Base-by-base conservation (phyloP, 2,329 filamentous ascomycete species). In the Graphilbum fragrans region DNA sequence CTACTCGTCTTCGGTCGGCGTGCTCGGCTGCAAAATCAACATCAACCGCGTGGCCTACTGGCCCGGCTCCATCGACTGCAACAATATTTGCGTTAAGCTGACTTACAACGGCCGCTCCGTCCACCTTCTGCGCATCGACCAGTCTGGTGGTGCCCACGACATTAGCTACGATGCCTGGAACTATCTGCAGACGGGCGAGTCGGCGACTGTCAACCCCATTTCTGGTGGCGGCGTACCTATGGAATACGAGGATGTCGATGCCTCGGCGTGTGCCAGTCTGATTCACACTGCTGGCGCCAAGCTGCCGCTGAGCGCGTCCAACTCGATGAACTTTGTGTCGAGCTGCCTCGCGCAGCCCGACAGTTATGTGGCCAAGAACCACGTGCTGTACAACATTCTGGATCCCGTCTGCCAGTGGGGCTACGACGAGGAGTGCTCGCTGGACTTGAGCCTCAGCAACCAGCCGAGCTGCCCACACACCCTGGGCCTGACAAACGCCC, bases 11-110 rank as follows among this genome's bases (percentile, higher is more conserved):
- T 74, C 70, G 4, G 57, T 75, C 45, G 74, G 74, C 37, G 73
- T 76, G 4, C 58, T 74, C 7, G 74, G 74, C 39, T 77, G 74
- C 66, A 71, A 74, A 57, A 65, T 78, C 56, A 57, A 77, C 59
- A 74, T 66, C 46, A 69, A 77, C 62, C 71, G 72, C 34, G 65
- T 77, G 32, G 74, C 74, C 46, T 78, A 78, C 65, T 78, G 71
- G 70, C 74, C 74, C 7, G 53, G 52, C 20, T 53, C 61, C 5
- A 61, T 72, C 37, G 62, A 64, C 59, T 78, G 74, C 62, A 59
- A 67, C 59, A 64, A 70, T 53, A 63, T 77, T 49, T 78, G 74
- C 58, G 60, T 77, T 50, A 66, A 68, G 55, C 59, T 77, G 46
- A 64, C 60, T 43, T 59, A 69, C 54, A 59, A 55, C 35, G 67